Percentiles rank a stretch among this genome's conserved stretches.
Evolutionary conservation across 805 yeast species (phyloP).

Genomic region (Pichia gijzeniarum): DNA sequence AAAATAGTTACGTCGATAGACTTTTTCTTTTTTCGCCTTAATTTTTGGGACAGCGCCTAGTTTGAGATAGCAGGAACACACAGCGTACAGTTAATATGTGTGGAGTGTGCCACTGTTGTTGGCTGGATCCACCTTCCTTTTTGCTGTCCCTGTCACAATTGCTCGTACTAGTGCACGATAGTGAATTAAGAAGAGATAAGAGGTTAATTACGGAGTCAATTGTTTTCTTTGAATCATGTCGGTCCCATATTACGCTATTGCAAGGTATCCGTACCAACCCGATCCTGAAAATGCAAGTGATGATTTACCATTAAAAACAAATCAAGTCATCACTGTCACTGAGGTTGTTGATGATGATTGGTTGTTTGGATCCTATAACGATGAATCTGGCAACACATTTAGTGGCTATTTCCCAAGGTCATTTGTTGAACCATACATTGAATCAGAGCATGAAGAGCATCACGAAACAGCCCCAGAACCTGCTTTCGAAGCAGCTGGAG

Average conservation of each 20-base stretch:
- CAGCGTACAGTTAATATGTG: no score
- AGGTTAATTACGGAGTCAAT: no score
- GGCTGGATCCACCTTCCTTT: no score
- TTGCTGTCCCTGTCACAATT: no score
- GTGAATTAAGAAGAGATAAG: no score
- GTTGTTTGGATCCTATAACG: slow-evolving; percentile 64
- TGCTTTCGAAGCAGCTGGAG: background rate
- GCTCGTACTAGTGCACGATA: no score
- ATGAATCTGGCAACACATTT: slow-evolving; percentile 35
- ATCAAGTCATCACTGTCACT: slow-evolving; percentile 67
- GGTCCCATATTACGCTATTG: slow-evolving; percentile 27
- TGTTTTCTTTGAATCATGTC: slow-evolving; percentile 3
- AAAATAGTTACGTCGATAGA: no score
- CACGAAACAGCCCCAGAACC: background rate
- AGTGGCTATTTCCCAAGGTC: slow-evolving; percentile 84
- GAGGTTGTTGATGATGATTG: slow-evolving; percentile 87
- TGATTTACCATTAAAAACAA: slow-evolving; percentile 66
- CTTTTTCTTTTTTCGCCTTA: no score
- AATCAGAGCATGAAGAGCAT: background rate
- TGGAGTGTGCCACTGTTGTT: no score
- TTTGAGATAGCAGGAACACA: no score
- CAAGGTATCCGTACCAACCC: slow-evolving; percentile 29
- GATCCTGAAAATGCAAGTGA: slow-evolving; percentile 61
- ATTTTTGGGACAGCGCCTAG: no score
- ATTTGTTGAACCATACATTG: slow-evolving; percentile 49